Conservation (phyloP, 768 basidiomycete species). For the Hebeloma cylindrosporum region DNA sequence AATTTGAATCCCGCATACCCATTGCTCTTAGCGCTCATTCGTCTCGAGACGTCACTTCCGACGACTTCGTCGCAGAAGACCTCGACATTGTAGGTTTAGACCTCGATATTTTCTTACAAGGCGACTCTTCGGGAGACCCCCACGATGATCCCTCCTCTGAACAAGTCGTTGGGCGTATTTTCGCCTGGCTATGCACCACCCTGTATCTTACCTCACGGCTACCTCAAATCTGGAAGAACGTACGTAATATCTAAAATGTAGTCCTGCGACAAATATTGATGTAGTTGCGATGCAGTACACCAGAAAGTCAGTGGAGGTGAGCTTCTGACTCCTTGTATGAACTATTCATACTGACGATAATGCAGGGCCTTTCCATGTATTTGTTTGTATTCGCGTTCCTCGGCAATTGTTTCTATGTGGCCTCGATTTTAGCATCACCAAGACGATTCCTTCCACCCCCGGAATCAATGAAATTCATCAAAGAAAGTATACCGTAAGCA, state of each 20-base stretch:
- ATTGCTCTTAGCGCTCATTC: conserved; percentile 7
- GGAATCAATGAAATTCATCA: conserved; percentile 63
- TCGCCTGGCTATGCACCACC: conserved; percentile 92
- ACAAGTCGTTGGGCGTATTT: conserved; percentile 82
- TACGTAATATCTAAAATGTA: conserved; percentile 48
- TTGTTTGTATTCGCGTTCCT: conserved; percentile 93
- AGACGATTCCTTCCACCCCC: conserved; percentile 55
- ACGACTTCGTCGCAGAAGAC: conserved; percentile 3
- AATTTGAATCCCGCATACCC: conserved; percentile 13
- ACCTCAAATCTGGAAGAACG: conserved; percentile 99
- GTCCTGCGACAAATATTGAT: not conserved
- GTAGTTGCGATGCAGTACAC: conserved; percentile 56
- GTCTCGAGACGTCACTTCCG: not conserved
- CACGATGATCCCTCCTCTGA: conserved; percentile 39
- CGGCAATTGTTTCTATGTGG: conserved; percentile 92
- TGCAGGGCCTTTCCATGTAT: conserved; percentile 86
- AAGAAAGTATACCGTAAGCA: conserved; percentile 83
- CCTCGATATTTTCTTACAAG: not conserved
- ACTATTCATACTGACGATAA: conserved; percentile 1
- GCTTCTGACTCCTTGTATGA: conserved; percentile 7
- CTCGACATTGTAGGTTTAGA: conserved; percentile 1
- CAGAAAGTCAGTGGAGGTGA: conserved; percentile 86
- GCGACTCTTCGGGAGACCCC: conserved; percentile 23
- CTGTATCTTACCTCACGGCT: conserved; percentile 91
- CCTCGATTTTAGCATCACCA: conserved; percentile 84